phyloP scores from a whole-genome alignment of 2,329 filamentous ascomycete species.

The Colletotrichum lentis region DNA sequence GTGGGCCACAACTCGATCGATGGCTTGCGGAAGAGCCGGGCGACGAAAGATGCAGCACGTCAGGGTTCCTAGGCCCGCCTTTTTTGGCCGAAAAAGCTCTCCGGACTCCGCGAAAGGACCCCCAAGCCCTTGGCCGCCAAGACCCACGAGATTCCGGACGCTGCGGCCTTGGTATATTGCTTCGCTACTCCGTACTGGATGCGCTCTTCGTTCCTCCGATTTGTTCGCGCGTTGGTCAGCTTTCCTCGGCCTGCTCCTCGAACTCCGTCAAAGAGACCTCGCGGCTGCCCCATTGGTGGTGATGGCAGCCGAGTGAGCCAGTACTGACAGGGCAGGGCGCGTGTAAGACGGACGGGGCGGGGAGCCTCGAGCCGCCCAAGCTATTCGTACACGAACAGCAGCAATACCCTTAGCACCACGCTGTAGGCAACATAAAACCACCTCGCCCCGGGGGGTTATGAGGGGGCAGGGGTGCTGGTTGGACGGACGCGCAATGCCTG shows the following conservation, averaged over 20 bases:
- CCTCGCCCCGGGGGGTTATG: not conserved
- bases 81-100: not conserved
- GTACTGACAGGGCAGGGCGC: not conserved
- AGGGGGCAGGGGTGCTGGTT: conserved; percentile 11
- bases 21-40: conserved; percentile 33
- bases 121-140: conserved; percentile 33
- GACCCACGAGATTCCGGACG: conserved; percentile 13
- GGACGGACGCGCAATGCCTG: conserved; percentile 29
- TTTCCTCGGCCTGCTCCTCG: not conserved
- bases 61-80: conserved; percentile 30
- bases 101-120: not conserved
- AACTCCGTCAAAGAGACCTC: not conserved
- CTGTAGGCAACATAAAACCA: not conserved
- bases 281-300: not conserved
- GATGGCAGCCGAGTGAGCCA: not conserved
- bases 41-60: conserved; percentile 31
- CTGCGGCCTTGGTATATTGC: conserved; percentile 22
- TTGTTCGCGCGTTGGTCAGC: not conserved
- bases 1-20: not conserved
- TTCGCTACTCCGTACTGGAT: not conserved
- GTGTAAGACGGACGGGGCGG: conserved; percentile 4
- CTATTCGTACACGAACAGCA: not conserved
- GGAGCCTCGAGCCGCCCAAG: not conserved
- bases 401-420: not conserved
- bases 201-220: not conserved